A percentile compares a stretch with the other conserved stretches of the same genome.
These are phyloP conservation scores for Eremothecium gossypii DNA, from an alignment of 1,139 yeast genomes.

Conservation along the genomic window DNA sequence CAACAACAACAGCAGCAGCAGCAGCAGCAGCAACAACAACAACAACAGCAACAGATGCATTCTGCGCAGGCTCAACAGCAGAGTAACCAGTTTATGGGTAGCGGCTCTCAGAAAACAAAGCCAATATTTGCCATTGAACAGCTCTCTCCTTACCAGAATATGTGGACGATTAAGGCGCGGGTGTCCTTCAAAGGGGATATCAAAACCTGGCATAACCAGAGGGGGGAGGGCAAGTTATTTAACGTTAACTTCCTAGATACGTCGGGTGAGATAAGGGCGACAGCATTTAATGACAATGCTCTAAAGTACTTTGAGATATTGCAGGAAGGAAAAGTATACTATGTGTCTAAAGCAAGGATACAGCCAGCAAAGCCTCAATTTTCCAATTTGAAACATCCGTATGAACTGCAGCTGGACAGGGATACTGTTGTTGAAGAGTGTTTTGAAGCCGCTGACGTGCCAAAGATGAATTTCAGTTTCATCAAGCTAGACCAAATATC, in stretches of 20 bases:
- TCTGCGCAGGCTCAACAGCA: slow-evolving; percentile 8
- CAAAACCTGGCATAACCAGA: slow-evolving; percentile 77
- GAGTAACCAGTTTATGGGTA: slow-evolving; percentile 9
- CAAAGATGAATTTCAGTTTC: slow-evolving; percentile 70
- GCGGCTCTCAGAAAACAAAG: slow-evolving; percentile 23
- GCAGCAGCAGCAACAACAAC: slow-evolving; percentile 19
- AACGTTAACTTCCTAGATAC: slow-evolving; percentile 85
- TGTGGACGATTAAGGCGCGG: slow-evolving; percentile 90
- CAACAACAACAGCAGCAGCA: slow-evolving; percentile 9
- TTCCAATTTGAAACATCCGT: slow-evolving; percentile 76
- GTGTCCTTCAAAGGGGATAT: slow-evolving; percentile 82
- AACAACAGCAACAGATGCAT: slow-evolving; percentile 9
- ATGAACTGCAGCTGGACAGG: slow-evolving; percentile 74
- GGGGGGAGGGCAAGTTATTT: slow-evolving; percentile 86
- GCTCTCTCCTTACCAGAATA: slow-evolving; percentile 81
- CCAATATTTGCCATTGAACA: slow-evolving; percentile 71
- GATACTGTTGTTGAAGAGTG: slow-evolving; percentile 72
- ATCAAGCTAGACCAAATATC: slow-evolving; percentile 60
- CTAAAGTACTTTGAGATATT: slow-evolving; percentile 65
- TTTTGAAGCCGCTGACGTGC: slow-evolving; percentile 46
- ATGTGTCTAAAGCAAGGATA: slow-evolving; percentile 71
- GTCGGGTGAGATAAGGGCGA: slow-evolving; percentile 92
- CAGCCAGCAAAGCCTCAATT: slow-evolving; percentile 81
- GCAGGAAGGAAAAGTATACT: slow-evolving; percentile 86
- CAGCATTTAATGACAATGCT: slow-evolving; percentile 85